These are phyloP conservation scores for Pistacia atlantica DNA, from an alignment of 345 rosid species.

Conservation along the genomic window DNA sequence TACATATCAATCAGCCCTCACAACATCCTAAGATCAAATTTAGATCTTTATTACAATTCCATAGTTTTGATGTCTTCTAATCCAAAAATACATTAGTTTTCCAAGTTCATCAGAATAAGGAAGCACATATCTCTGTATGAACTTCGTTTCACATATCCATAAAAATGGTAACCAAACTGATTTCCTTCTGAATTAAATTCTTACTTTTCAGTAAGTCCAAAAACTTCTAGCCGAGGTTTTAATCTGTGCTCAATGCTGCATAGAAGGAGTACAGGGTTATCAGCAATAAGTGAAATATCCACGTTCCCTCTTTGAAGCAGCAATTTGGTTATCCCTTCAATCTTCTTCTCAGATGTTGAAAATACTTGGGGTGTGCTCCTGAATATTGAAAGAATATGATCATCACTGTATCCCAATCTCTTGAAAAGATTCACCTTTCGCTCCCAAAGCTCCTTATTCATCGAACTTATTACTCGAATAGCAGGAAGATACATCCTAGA, in stretches of 20 bases:
- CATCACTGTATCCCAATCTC: slow-evolving; percentile 35
- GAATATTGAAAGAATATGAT: slow-evolving; percentile 23
- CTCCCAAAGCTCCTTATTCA: slow-evolving; percentile 36
- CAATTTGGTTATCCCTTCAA: slow-evolving; percentile 17
- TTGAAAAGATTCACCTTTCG: slow-evolving; percentile 31
- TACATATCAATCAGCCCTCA: neutral
- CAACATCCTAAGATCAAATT: neutral
- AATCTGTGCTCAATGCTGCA: slow-evolving; percentile 32
- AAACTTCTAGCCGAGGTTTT: slow-evolving; percentile 30
- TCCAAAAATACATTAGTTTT: neutral
- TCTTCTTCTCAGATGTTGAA: slow-evolving; percentile 32
- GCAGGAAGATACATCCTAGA: slow-evolving; percentile 33
- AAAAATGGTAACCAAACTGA: slow-evolving; percentile 17
- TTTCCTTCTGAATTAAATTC: slow-evolving; percentile 26
- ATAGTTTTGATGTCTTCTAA: neutral
- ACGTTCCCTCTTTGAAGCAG: slow-evolving; percentile 7
- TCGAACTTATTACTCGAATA: slow-evolving; percentile 29
- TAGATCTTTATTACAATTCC: neutral
- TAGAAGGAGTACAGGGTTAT: slow-evolving; percentile 25
- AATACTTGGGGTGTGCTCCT: slow-evolving; percentile 38
- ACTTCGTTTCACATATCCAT: slow-evolving; percentile 20
- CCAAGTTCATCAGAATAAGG: slow-evolving; percentile 29
- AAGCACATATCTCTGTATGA: slow-evolving; percentile 23
- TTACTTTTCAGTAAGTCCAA: slow-evolving; percentile 30
- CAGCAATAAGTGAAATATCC: slow-evolving; percentile 26